Base-by-base conservation (phyloP, 345 rosid genomes). In the Aegle marmelos region DNA sequence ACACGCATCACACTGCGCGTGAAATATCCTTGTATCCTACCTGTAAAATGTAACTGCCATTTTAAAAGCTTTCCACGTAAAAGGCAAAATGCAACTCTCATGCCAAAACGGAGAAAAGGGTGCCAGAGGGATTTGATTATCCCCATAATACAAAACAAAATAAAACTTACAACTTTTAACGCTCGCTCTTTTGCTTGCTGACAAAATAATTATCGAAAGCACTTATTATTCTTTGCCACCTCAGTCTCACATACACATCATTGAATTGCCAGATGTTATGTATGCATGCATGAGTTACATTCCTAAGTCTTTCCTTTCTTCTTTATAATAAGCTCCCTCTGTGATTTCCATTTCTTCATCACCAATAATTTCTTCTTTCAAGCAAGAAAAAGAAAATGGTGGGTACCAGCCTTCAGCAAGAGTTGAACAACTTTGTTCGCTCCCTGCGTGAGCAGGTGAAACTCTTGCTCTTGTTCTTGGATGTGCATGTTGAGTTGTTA, bases 361-460 rank as follows among this genome's bases (percentile, higher is more conserved):
- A 45, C 5, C 16, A 3, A 45, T 11, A 45, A 45, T 45, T 11
- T 45, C 50, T 45, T 17, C 39, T 45, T 45, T 45, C 16, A 45
- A 45, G 2, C 50, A 45, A 45, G 50, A 11, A 45, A 21, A 71
- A 71, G 28, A 72, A 22, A 72, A 72, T 72, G 75, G 75, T 33
- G 50, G 75, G 75, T 19, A 22, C 63, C 36, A 56, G 13, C 48
- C 31, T 72, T 50, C 14, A 57, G 13, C 63, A 54, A n/a, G 30
- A 72, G 50, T 61, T 72, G 5, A 11, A 24, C 21, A 72, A 33
- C 63, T 57, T 56, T 27, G 25, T 72, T 5, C 50, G 30, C 5
- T 56, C 11, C 75, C 16, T 72, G 75, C 75, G 34, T 6, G 53
- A 72, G 7, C 75, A 72, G 64, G 75, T 72, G 33, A 37, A 13